Base-by-base conservation (phyloP, 1,284 basidiomycete species). In the Heterobasidion parviporum region DNA sequence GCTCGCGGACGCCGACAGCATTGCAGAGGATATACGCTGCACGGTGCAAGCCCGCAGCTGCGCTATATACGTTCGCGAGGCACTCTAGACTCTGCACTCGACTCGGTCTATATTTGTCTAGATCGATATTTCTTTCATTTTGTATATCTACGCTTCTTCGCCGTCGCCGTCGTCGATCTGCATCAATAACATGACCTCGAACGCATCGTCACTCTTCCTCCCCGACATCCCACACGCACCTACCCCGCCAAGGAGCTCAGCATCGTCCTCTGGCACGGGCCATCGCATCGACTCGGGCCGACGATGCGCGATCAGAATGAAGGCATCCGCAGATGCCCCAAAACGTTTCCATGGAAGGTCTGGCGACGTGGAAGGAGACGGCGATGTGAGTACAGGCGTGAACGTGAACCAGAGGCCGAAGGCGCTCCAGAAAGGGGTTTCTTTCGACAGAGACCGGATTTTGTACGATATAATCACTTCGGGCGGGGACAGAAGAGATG, bases 341-440 rank as follows among this genome's bases (percentile, higher is more conserved):
- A 67, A 64, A 8, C 65, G 62, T 20, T 49, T 50, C 67, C 68
- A 70, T 20, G 51, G 32, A 8, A 33, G 48, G 3, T 45, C 47
- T 5, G 49, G 46, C 38, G 38, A 14, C 34, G 33, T 3, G 20
- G 56, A 54, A 20, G 36, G 32, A 18, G 33, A 8, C 38, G 54
- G 10, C n/a, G 52, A 49, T 10, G 65, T 66, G 8, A 87, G 70
- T 3, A 92, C 83, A 1, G 87, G 83, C 47, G 71, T 65, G 59
- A 87, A 89, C 8, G 75, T 67, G 70, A 93, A 94, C 90, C 89
- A 94, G 1, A 87, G 68, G 15, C 90, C 89, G 60, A 94, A 88
- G 0, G 85, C 85, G 10, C 76, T 74, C 91, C 91, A 94, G 68
- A 94, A 94, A 0, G 84, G 75, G 1, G 82, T 75, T 65, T 94